Evolutionary conservation across 176 grass and related monocot genomes (phyloP), one percentile per base, ranked within the genome.

Genomic region (Phoenix dactylifera): DNA sequence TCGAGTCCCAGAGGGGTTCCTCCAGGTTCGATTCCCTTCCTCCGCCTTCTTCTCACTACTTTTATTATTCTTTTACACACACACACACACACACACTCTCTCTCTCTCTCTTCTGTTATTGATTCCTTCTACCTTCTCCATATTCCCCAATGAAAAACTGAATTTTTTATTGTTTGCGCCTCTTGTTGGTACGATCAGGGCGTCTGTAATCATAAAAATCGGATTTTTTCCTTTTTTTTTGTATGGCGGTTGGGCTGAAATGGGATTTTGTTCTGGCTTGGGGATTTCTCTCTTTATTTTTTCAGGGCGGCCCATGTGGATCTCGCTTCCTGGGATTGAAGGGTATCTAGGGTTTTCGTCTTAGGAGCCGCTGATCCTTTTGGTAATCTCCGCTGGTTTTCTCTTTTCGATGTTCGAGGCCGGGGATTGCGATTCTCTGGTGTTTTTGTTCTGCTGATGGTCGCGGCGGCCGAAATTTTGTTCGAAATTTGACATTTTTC

Each of bases 181-280:
- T 62, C 49, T 26, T 62, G 50, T 15, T 55, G 67, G 66, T 78
- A 70, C 58, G 22, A 70, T 70, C 49, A 39, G 61, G 53, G 54
- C 50, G 64, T 35, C 52, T 25, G 57, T 58, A 50, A 18, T 57
- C 54, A 9, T 16, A 59, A 48, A 66, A 24, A 32, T 20, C 12
- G 16, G 20, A 26, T 72, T 24, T 69, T 52, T 28, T 14, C 10
- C 15, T 32, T 60, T 5, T 67, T 24, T 2, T 51, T 16, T 25
- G 64, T n/a, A 26, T 25, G 64, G 60, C 64, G 18, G 60, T 64
- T 64, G 50, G 25, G 59, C 49, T 51, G 51, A 54, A 24, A 18
- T 56, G 24, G 26, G 12, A 52, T 59, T 64, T 55, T 61, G 14
- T 30, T 67, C 20, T n/a, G 30, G 29, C 0, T 54, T 65, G 20